Percentiles rank a stretch among this genome's conserved stretches.
Conservation (phyloP, 2,329 filamentous ascomycete species). For the Ascochyta viciae-villosae region DNA sequence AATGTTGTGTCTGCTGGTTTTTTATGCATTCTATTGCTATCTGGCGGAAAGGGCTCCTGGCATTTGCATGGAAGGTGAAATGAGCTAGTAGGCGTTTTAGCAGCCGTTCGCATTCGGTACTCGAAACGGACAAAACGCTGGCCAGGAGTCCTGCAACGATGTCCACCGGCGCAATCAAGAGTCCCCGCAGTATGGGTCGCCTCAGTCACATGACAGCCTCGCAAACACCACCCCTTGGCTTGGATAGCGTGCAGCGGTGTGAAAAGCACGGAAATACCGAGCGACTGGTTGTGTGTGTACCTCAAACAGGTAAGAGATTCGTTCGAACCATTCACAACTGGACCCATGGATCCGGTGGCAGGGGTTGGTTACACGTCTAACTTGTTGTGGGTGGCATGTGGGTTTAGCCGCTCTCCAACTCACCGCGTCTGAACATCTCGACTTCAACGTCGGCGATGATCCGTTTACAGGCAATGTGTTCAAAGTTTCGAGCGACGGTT, state of each 20-base stretch:
- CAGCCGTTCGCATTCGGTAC: constrained; percentile 7
- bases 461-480: constrained; percentile 1
- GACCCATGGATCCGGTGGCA: constrained; percentile 18
- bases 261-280: constrained; percentile 26
- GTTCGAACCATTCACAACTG: constrained; percentile 24
- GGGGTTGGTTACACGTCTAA: constrained; percentile 21
- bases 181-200: constrained; percentile 15
- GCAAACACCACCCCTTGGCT: constrained; percentile 16
- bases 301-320: constrained; percentile 25
- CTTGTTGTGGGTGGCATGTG: constrained; percentile 21
- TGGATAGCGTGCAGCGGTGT: constrained; percentile 33
- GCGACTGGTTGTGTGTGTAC: constrained; percentile 17
- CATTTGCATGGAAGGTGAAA: background rate
- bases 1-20: constrained; percentile 5
- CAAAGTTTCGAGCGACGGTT: background rate
- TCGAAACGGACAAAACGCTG: constrained; percentile 7
- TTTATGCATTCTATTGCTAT: constrained; percentile 4
- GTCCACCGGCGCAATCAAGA: constrained; percentile 8
- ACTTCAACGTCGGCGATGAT: constrained; percentile 16
- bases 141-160: constrained; percentile 4
- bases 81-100: constrained; percentile 10
- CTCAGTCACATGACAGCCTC: constrained; percentile 27
- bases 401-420: constrained; percentile 26
- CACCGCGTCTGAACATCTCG: constrained; percentile 29
- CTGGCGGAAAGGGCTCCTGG: background rate